These are phyloP conservation scores for Agaricus subrufescens DNA, from an alignment of 768 basidiomycete species.

Conservation along the genomic window DNA sequence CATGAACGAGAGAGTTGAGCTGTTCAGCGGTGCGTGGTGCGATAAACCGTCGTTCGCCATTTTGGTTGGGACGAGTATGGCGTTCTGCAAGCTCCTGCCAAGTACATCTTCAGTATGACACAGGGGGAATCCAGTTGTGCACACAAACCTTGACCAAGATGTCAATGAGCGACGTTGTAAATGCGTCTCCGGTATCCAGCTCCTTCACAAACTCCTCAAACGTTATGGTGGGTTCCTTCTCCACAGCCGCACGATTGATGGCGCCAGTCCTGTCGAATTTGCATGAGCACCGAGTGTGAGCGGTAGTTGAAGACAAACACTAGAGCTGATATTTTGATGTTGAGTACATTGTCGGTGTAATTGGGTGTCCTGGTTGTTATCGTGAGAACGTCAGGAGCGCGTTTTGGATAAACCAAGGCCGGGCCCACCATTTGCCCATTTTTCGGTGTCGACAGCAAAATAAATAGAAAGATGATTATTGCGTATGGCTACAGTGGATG, in stretches of 20 bases:
- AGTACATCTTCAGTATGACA: background rate
- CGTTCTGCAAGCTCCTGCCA: slow-evolving; percentile 75
- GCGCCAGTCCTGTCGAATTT: slow-evolving; percentile 54
- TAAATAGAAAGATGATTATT: slow-evolving; percentile 15
- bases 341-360: slow-evolving; percentile 69
- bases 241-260: slow-evolving; percentile 62
- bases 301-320: slow-evolving; percentile 49
- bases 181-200: slow-evolving; percentile 74
- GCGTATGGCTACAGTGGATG: slow-evolving; percentile 9
- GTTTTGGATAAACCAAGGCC: slow-evolving; percentile 8
- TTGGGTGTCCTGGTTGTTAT: slow-evolving; percentile 54
- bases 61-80: slow-evolving; percentile 40
- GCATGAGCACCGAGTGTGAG: background rate
- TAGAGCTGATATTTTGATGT: slow-evolving; percentile 69
- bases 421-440: slow-evolving; percentile 72
- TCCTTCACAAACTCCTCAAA: slow-evolving; percentile 77
- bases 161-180: slow-evolving; percentile 71
- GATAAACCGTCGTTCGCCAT: slow-evolving; percentile 55
- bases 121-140: background rate
- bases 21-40: slow-evolving; percentile 63
- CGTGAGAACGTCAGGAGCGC: slow-evolving; percentile 13
- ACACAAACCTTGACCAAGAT: slow-evolving; percentile 69
- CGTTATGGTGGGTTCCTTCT: slow-evolving; percentile 63
- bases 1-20: slow-evolving; percentile 51
- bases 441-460: slow-evolving; percentile 19